These are phyloP conservation scores for Triticum urartu DNA, from an alignment of 176 grass and related monocot genomes.

Conservation along the genomic window DNA sequence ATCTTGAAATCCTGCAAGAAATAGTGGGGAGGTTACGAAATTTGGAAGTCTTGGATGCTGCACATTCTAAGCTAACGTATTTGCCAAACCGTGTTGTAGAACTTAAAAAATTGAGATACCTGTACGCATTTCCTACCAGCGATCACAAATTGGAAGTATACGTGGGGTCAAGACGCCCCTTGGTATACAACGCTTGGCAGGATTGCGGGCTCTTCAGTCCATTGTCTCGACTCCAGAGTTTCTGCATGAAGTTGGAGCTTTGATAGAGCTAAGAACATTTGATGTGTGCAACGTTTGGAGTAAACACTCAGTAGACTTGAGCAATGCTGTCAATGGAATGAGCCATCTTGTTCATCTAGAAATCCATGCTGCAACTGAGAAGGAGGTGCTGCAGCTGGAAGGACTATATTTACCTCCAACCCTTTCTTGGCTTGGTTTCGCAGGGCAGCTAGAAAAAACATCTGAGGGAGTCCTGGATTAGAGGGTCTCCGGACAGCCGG, in stretches of 20 bases:
- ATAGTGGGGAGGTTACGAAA: too few relatives aligned
- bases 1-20: too few relatives aligned
- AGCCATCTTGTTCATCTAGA: neutral
- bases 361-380: neutral
- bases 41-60: neutral
- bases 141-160: too few relatives aligned
- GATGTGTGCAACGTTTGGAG: neutral
- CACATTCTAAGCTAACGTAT: accelerated
- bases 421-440: neutral
- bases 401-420: neutral
- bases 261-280: neutral
- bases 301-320: neutral
- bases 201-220: neutral
- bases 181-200: neutral
- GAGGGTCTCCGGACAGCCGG: too few relatives aligned
- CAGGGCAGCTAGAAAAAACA: neutral
- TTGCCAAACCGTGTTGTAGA: neutral
- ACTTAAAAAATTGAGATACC: neutral
- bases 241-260: neutral
- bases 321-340: neutral
- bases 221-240: neutral
- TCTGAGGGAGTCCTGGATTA: too few relatives aligned
- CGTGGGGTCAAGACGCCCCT: neutral
- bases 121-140: neutral
- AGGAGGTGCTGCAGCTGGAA: neutral